Evolutionary conservation across 306 rosid genomes (phyloP).

Genomic region (Benincasa hispida): DNA sequence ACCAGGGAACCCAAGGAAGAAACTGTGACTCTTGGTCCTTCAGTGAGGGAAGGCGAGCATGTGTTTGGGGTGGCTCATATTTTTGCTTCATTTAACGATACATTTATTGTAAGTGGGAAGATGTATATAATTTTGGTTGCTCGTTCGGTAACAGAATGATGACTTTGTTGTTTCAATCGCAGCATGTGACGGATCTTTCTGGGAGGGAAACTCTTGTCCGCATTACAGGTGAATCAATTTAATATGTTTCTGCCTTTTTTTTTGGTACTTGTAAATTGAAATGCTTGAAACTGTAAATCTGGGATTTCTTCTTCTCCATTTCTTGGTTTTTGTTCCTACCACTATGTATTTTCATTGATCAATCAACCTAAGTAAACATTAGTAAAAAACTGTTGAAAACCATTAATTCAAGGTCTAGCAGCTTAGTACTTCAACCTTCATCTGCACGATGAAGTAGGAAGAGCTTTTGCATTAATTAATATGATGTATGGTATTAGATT

Average conservation of each 20-base stretch:
- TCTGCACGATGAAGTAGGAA: background rate
- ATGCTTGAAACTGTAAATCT: background rate
- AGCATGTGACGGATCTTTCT: constrained; percentile 61
- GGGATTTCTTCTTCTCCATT: background rate
- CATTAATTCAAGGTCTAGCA: background rate
- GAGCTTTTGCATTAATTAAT: background rate
- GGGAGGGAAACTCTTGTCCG: constrained; percentile 64
- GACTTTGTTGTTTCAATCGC: constrained; percentile 8
- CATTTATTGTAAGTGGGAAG: constrained; percentile 41
- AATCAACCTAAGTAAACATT: background rate
- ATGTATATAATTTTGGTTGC: background rate
- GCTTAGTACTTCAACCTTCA: background rate
- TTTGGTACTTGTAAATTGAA: no score
- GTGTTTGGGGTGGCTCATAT: constrained; percentile 63
- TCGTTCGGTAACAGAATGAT: background rate
- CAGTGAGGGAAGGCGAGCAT: constrained; percentile 62
- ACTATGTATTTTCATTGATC: background rate
- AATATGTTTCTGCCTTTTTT: background rate
- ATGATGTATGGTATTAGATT: background rate
- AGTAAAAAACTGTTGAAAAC: background rate
- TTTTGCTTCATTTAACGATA: constrained; percentile 60
- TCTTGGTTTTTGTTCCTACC: background rate
- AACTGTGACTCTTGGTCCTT: constrained; percentile 53
- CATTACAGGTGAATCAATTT: constrained; percentile 29
- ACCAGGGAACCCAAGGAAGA: constrained; percentile 71